Evolutionary conservation across 352 stramenopile species (phyloP), one percentile per base, ranked within the genome.

Genomic region (Elongisporangium anandrum): DNA sequence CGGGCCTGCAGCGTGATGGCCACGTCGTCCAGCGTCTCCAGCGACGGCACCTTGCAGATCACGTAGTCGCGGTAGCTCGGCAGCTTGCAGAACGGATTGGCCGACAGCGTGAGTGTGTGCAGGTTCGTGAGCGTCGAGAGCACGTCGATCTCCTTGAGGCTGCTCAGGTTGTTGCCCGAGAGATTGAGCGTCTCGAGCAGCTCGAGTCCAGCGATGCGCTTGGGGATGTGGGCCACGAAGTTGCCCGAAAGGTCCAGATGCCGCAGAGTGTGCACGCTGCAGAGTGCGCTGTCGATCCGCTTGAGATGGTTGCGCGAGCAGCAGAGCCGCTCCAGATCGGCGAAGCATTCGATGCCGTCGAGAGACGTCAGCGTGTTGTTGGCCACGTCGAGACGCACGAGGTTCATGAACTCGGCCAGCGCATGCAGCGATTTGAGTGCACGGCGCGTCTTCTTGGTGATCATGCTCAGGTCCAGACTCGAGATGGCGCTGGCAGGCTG

Each of bases 301-400:
- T 92, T 92, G 41, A 95, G 54, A 51, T 92, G 77, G 61, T 95
- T 95, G 10, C 84, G 72, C 1, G 85, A 72, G 29, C 90, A 56
- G 9, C 61, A 65, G 10, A 93, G 68, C 10, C 57, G 59, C 26
- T 85, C 63, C 45, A 95, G 65, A 16, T 77, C 54, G 5, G 38
- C 20, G 10, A 93, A 73, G 3, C 54, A 41, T 3, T 95, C 81
- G 4, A 93, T 10, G 12, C 82, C 84, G 19, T 87, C 77, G 16
- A 92, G 47, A 0, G 69, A 70, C 20, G 72, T 62, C 15, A 93
- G 64, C 10, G 72, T 72, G 65, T 95, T 87, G n/a, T 83, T 81
- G 5, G 81, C 70, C 10, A 87, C 69, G 20, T 94, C 72, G 4
- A 95, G 61, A 2, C 78, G 61, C 38, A 70, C 68, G 15, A 95